phyloP scores from a whole-genome alignment of 441 rosid genomes.

The Populus tomentosa region DNA sequence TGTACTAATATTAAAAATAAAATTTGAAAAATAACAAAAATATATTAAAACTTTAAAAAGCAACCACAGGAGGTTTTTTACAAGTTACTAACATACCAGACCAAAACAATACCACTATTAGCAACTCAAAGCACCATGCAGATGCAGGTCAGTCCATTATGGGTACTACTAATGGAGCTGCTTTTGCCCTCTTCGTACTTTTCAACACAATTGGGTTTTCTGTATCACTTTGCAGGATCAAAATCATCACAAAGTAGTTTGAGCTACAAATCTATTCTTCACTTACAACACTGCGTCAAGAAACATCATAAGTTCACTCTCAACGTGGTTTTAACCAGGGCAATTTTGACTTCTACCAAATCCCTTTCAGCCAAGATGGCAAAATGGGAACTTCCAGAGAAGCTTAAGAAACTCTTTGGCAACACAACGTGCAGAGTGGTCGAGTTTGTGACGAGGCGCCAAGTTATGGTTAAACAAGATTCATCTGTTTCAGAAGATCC shows the following conservation, averaged over 20 bases:
- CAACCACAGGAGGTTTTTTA: constrained; percentile 38
- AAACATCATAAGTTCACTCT: constrained; percentile 7
- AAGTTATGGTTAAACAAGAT: neutral
- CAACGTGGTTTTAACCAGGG: constrained; percentile 18
- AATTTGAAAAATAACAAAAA: too few relatives aligned
- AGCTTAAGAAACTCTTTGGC: too few relatives aligned
- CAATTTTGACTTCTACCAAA: constrained; percentile 20
- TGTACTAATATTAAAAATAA: too few relatives aligned
- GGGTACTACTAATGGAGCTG: constrained; percentile 21
- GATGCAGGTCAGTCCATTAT: constrained; percentile 32
- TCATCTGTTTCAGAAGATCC: neutral
- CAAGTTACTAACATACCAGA: constrained; percentile 20
- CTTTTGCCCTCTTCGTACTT: constrained; percentile 28
- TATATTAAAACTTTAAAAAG: too few relatives aligned
- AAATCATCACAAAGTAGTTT: constrained; percentile 32
- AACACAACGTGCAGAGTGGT: too few relatives aligned
- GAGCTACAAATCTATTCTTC: constrained; percentile 35
- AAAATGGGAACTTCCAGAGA: neutral
- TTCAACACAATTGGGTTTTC: constrained; percentile 38
- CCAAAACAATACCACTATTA: constrained; percentile 16
- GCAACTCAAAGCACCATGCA: constrained; percentile 11
- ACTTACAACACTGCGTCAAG: constrained; percentile 26
- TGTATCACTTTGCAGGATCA: constrained; percentile 29
- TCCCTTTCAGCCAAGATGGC: constrained; percentile 4
- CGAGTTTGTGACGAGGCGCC: neutral